Conservation (phyloP, 495 filamentous ascomycete genomes). For the Neurospora terricola region DNA sequence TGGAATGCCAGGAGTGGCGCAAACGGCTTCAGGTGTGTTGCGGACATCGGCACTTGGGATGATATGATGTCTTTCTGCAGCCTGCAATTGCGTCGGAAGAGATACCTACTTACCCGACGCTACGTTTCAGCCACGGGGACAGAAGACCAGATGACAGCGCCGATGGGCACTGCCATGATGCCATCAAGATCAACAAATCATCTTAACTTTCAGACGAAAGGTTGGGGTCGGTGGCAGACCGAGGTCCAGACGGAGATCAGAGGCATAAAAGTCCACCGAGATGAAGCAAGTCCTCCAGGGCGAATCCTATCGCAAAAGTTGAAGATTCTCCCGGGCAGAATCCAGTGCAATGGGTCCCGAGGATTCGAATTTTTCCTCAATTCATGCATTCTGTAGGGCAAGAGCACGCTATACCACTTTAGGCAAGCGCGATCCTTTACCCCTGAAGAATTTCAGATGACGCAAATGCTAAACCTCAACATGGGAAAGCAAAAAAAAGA, state of each 20-base stretch:
- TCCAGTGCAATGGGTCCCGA: neutral
- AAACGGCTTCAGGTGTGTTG: neutral
- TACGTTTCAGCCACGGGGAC: neutral
- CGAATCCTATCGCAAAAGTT: neutral
- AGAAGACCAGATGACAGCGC: neutral
- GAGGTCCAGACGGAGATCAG: neutral
- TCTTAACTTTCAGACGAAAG: neutral
- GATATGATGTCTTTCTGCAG: neutral
- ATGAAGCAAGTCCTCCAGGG: neutral
- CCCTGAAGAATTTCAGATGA: neutral
- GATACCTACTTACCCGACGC: neutral
- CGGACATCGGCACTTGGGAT: neutral
- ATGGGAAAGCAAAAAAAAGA: neutral
- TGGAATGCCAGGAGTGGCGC: neutral
- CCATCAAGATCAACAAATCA: neutral
- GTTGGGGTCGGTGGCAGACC: neutral
- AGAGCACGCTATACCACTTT: neutral
- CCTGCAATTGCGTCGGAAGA: neutral
- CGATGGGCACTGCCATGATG: neutral
- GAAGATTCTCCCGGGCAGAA: neutral
- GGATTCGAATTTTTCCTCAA: neutral
- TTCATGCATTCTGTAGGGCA: neutral
- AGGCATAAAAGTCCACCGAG: neutral
- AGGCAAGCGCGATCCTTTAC: neutral
- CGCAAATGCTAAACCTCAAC: neutral